Conservation (phyloP, 2,329 filamentous ascomycete species). For the Sclerotinia nivalis region DNA sequence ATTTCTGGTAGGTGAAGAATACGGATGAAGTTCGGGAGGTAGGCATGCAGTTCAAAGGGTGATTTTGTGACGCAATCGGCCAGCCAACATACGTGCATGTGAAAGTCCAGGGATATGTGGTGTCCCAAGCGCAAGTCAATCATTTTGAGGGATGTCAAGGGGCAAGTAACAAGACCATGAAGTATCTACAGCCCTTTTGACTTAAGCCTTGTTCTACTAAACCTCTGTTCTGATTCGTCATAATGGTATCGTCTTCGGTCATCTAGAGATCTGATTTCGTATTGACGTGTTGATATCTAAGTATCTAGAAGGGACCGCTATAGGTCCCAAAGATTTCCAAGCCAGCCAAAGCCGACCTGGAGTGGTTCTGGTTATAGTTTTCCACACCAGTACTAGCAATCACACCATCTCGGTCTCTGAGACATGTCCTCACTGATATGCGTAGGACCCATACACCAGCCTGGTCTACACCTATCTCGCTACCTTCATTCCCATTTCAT, state of each 20-base stretch:
- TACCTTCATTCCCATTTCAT: not conserved
- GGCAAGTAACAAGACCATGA: not conserved
- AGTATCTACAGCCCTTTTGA: too few relatives aligned
- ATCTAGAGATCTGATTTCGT: not conserved
- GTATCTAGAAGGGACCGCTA: not conserved
- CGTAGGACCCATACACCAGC: not conserved
- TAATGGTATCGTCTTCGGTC: not conserved
- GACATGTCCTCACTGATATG: not conserved
- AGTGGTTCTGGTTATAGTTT: not conserved
- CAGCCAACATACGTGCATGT: not conserved
- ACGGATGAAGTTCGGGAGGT: not conserved
- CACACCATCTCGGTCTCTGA: not conserved
- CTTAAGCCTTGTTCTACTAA: too few relatives aligned
- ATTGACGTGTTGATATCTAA: not conserved
- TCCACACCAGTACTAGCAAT: not conserved
- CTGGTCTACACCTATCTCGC: too few relatives aligned
- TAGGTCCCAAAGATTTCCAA: not conserved
- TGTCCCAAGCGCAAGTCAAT: not conserved
- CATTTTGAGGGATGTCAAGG: not conserved
- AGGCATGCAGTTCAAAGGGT: not conserved
- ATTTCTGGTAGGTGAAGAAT: slow-evolving; percentile 14
- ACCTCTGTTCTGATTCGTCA: not conserved
- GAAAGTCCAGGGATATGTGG: not conserved
- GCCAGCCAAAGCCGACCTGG: not conserved
- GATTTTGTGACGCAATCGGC: slow-evolving; percentile 8